A percentile compares a stretch with the other conserved stretches of the same genome.
Evolutionary conservation across 2,329 filamentous ascomycete genomes (phyloP).

Genomic region (Coniochaeta hoffmannii): DNA sequence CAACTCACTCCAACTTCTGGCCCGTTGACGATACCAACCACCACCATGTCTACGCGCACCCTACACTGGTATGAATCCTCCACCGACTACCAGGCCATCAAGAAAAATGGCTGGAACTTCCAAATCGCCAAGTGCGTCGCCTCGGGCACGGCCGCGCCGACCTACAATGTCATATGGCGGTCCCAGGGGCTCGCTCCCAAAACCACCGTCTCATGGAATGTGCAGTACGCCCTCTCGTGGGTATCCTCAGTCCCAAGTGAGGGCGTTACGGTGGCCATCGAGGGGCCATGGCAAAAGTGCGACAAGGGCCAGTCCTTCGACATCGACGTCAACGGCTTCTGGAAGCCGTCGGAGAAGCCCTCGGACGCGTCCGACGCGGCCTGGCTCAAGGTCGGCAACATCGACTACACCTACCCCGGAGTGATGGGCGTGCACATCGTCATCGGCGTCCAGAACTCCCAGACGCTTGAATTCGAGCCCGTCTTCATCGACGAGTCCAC

Average conservation of each 20-base stretch:
- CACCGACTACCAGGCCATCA: neutral
- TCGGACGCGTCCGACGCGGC: neutral
- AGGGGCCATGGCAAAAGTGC: constrained; percentile 1
- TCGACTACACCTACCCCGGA: constrained; percentile 5
- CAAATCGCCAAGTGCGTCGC: constrained; percentile 4
- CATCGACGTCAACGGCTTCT: neutral
- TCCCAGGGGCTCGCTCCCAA: neutral
- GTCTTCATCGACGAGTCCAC: neutral
- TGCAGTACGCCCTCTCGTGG: constrained; percentile 3
- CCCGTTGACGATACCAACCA: too few species aligned
- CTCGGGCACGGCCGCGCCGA: neutral
- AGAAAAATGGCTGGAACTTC: constrained; percentile 1
- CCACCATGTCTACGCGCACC: constrained; percentile 4
- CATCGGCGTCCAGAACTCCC: neutral
- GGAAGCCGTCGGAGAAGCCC: neutral
- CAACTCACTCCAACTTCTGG: too few species aligned
- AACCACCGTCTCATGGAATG: neutral
- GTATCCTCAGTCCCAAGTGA: neutral
- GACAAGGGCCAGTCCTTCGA: constrained; percentile 6
- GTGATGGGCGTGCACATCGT: constrained; percentile 6
- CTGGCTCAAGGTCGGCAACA: constrained; percentile 6
- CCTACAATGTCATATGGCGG: constrained; percentile 3
- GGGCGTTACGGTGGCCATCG: neutral
- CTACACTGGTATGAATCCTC: constrained; percentile 5
- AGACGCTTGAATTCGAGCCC: neutral